Conservation (phyloP, 345 rosid species). For the Acer yangbiense region DNA sequence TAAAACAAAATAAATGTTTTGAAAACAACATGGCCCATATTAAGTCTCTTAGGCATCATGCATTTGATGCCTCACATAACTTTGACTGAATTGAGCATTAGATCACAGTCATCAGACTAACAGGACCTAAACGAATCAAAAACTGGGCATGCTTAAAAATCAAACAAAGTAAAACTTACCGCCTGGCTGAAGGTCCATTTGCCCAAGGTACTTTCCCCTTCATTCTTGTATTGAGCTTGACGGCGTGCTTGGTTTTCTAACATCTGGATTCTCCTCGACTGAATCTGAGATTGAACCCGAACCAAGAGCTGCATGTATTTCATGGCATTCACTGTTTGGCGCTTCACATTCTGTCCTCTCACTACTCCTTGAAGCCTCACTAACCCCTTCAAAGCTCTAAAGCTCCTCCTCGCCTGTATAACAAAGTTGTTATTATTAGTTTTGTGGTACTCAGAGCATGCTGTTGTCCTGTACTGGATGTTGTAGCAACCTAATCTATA, state of each 20-base stretch:
- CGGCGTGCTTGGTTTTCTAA: constrained; percentile 72
- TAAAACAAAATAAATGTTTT: background rate
- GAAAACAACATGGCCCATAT: background rate
- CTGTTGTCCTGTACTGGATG: background rate
- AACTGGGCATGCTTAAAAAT: background rate
- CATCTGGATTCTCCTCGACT: constrained; percentile 90
- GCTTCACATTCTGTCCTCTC: constrained; percentile 84
- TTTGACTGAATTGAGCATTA: background rate
- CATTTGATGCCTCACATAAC: background rate
- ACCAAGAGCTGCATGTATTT: constrained; percentile 93
- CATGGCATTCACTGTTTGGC: constrained; percentile 87
- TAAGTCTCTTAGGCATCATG: background rate
- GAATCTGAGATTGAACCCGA: constrained; percentile 94
- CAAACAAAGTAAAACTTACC: constrained; percentile 38
- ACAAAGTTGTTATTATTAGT: constrained; percentile 17
- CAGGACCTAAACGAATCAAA: background rate
- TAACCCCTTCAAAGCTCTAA: constrained; percentile 87
- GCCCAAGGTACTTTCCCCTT: constrained; percentile 53
- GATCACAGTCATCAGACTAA: background rate
- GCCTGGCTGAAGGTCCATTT: constrained; percentile 53
- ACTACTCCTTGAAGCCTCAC: constrained; percentile 98
- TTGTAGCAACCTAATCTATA: background rate
- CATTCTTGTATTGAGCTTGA: constrained; percentile 50
- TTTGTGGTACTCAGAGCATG: constrained; percentile 13
- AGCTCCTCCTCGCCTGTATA: constrained; percentile 88